Evolutionary conservation across 1,284 basidiomycete species (phyloP), one percentile per base, ranked within the genome.

Genomic region (Austroboletus novae-zelandiae): DNA sequence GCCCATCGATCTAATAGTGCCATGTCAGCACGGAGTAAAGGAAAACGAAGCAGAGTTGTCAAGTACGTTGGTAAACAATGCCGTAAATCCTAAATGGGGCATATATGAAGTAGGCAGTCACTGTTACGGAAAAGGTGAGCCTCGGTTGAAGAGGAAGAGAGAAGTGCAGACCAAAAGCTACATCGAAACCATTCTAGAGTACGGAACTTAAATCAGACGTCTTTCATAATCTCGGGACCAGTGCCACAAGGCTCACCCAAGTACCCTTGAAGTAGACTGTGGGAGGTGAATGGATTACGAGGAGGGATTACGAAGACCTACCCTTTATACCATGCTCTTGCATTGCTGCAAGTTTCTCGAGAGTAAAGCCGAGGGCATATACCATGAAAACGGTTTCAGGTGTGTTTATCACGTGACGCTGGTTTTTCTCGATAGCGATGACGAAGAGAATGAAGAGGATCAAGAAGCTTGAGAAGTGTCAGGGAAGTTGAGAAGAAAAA

Each of bases 341-440:
- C 82, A 96, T 91, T 4, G 93, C 87, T 9, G 94, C 94, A 13
- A 94, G 74, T 66, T 95, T 96, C 67, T 98, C 94, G 5, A 98
- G 74, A 0, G 89, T 84, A 67, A 97, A 97, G 0, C 94, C 91
- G 34, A 93, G 72, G 0, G 88, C 86, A 67, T 93, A 95, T 5
- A 87, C 62, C 81, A 95, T 92, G 67, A 96, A 96, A 1, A 79
- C 50, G 1, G 76, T 61, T 65, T 96, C 93, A 6, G 80, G 67
- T 3, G 62, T 51, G 61, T 91, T 94, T 54, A 95, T 68, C 27
- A 56, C 67, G 44, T 86, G 72, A 10, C 73, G 67, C 48, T 86
- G 76, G 53, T 82, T 84, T 52, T 80, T 77, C 68, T 96, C 92
- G 13, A 95, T 82, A 0, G 89, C 85, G n/a, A 89, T 54, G 23